Percentiles rank a stretch among this genome's conserved stretches.
Conservation (phyloP, 352 stramenopile species). For the Phytophthora uliginosa region DNA sequence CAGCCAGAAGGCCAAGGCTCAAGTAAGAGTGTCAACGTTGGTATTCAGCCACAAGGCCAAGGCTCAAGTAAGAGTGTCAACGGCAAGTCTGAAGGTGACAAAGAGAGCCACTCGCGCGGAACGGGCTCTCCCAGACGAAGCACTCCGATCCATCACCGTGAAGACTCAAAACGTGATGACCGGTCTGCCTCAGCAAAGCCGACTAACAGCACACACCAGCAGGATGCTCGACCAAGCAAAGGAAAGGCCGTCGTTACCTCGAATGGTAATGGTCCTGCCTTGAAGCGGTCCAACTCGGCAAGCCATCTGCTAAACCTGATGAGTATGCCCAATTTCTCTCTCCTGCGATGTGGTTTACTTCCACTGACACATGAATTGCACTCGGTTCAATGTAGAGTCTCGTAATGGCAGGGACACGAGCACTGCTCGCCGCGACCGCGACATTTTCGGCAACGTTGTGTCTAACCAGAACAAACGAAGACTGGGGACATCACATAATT, state of each 20-base stretch:
- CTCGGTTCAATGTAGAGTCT: conserved; percentile 30
- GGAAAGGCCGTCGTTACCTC: conserved; percentile 10
- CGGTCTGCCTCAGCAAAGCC: conserved; percentile 7
- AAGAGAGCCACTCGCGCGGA: conserved; percentile 17
- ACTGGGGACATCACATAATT: conserved; percentile 54
- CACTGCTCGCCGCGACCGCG: conserved; percentile 31
- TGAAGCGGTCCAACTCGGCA: conserved; percentile 66
- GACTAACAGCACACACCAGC: conserved; percentile 4
- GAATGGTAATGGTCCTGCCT: conserved; percentile 19
- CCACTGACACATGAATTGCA: conserved; percentile 14
- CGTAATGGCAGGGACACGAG: conserved; percentile 34
- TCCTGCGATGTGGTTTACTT: neutral
- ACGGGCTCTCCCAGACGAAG: conserved; percentile 19
- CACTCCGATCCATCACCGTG: neutral
- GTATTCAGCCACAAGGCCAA: conserved; percentile 23
- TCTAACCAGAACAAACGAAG: conserved; percentile 32
- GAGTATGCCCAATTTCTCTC: conserved; percentile 37
- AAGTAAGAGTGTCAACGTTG: conserved; percentile 25
- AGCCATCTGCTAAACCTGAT: conserved; percentile 70
- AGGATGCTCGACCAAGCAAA: conserved; percentile 19
- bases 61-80: conserved; percentile 7
- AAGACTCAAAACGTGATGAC: conserved; percentile 20
- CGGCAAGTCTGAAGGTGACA: conserved; percentile 12
- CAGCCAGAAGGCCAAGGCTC: conserved; percentile 20
- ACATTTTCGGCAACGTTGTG: conserved; percentile 52